A percentile compares a stretch with the other conserved stretches of the same genome.
phyloP scores from a whole-genome alignment of 2,329 filamentous ascomycete genomes.

The Exophiala calicioides region DNA sequence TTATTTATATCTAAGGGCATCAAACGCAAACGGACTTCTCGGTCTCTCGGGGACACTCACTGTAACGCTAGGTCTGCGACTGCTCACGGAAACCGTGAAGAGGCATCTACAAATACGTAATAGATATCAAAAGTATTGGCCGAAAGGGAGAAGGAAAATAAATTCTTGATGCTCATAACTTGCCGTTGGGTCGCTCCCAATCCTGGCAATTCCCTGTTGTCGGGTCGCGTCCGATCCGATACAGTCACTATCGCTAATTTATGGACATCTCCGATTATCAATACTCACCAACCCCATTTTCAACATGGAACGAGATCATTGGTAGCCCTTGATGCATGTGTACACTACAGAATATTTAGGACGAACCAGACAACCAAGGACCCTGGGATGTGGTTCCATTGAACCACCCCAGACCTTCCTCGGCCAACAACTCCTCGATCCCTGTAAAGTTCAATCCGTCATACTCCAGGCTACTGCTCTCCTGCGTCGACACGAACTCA shows the following conservation, averaged over 20 bases:
- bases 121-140: too few relatives aligned
- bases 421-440: constrained; percentile 6
- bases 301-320: background rate
- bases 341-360: background rate
- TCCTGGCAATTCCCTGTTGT: too few relatives aligned
- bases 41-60: too few relatives aligned
- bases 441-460: constrained; percentile 9
- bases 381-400: constrained; percentile 4
- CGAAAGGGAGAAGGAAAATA: too few relatives aligned
- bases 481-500: constrained; percentile 7
- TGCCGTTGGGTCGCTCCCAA: too few relatives aligned
- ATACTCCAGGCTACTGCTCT: constrained; percentile 6
- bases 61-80: too few relatives aligned
- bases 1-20: too few relatives aligned
- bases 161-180: too few relatives aligned
- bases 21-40: too few relatives aligned
- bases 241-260: background rate
- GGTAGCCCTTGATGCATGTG: background rate
- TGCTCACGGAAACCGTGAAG: too few relatives aligned
- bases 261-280: background rate
- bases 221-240: constrained; percentile 10
- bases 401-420: constrained; percentile 11
- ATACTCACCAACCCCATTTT: background rate
- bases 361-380: constrained; percentile 1
- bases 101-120: too few relatives aligned